Base-by-base conservation (phyloP, 1,139 yeast genomes). In the Saccharomyces pastorianus region DNA sequence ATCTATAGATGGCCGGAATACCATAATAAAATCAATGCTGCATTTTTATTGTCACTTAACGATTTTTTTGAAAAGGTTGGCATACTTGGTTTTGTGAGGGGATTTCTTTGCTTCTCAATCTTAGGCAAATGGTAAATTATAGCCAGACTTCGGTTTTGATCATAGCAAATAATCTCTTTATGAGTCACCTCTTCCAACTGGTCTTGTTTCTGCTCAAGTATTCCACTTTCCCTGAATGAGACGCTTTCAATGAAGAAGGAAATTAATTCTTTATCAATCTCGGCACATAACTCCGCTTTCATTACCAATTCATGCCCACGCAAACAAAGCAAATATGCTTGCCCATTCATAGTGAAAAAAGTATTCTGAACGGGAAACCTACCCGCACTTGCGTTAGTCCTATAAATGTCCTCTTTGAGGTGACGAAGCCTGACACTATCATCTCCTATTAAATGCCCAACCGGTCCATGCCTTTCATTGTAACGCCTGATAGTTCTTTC, bases 21-120 rank as follows among this genome's bases (percentile, higher is more conserved):
- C 54, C 54, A 52, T 20, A 52, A 17, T 23, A 52, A 46, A 28
- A 49, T 23, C 8, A 49, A 52, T 5, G 32, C 38, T 13, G 53
- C 32, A 17, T 20, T 20, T 25, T 23, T 20, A 13, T 4, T 25
- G 47, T 48, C 11, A n/a, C 17, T 48, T 48, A 31, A 17, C 44
- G n/a, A 31, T 14, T 11, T 29, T 28, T 20, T 20, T 8, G 46
- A 13, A 5, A 4, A 6, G 4, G 13, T 11, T 20, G 31, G 8
- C 0, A 8, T 38, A 17, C 4, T 38, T 8, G 5, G 13, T 13
- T 38, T 38, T 13, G 11, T 38, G 13, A 11, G 4, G 13, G 6
- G 1, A 38, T 1, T 9, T 17, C 25, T 2, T 38, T 38, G 44
- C 6, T 11, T 38, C 13, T 3, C 44, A n/a, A 38, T 17, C 0